Percentiles rank a stretch among this genome's conserved stretches.
Conservation (phyloP, 352 stramenopile genomes). For the Blastocystis sp. region DNA sequence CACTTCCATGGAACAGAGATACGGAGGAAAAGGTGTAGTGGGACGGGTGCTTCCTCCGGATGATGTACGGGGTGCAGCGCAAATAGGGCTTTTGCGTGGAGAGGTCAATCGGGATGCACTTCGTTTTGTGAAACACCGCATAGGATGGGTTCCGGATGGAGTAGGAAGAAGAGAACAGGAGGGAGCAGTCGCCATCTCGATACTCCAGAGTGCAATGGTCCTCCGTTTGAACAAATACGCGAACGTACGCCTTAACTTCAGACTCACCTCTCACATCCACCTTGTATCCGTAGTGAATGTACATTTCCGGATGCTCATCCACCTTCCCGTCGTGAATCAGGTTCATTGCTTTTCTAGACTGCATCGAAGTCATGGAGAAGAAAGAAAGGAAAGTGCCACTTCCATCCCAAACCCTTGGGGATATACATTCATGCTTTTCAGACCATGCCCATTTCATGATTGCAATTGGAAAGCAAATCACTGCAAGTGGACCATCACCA, state of each 20-base stretch:
- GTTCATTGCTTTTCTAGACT: background rate
- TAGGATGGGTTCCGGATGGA: background rate
- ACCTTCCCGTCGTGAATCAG: too few species aligned
- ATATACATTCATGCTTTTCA: background rate
- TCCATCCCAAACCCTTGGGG: background rate
- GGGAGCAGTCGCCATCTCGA: background rate
- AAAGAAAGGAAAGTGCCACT: background rate
- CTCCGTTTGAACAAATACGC: background rate
- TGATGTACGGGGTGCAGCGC: background rate
- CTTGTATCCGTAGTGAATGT: constrained; percentile 12
- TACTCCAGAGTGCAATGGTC: background rate
- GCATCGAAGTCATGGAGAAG: background rate
- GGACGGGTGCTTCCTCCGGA: background rate
- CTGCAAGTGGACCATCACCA: background rate
- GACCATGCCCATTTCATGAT: background rate
- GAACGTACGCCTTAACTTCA: background rate
- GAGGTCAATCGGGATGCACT: background rate
- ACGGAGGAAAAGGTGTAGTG: background rate
- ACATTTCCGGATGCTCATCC: background rate
- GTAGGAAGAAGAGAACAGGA: constrained; percentile 3
- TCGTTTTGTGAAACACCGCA: constrained; percentile 18
- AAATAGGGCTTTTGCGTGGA: background rate
- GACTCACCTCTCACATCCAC: background rate
- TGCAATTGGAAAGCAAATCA: background rate
- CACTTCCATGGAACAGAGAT: background rate